Evolutionary conservation across 345 rosid species (phyloP).

Genomic region (Lepidium africanum): DNA sequence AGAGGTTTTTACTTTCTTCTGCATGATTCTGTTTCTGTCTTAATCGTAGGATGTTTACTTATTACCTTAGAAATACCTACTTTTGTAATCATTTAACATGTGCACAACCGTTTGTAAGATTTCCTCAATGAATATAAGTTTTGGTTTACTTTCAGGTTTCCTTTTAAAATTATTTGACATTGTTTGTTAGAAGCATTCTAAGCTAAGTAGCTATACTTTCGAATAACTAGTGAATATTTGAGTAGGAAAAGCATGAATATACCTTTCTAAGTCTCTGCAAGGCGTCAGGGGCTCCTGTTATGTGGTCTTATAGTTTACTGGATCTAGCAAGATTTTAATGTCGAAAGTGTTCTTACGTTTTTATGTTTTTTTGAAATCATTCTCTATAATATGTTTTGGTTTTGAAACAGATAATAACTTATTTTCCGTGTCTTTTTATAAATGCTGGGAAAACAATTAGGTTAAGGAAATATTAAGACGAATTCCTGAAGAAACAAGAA

Average conservation of each 20-base stretch:
- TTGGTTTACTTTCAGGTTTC: not conserved
- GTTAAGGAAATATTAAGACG: slow-evolving; percentile 72
- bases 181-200: slow-evolving; percentile 1
- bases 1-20: slow-evolving; percentile 56
- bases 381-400: slow-evolving; percentile 1
- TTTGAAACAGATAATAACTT: slow-evolving; percentile 4
- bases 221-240: not conserved
- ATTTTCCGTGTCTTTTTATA: slow-evolving; percentile 6
- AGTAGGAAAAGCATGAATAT: not conserved
- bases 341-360: not conserved
- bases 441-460: slow-evolving; percentile 31
- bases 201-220: not conserved
- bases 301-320: slow-evolving; percentile 2
- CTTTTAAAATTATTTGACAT: not conserved
- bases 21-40: slow-evolving; percentile 6
- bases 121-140: not conserved
- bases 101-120: not conserved
- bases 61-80: not conserved
- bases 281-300: not conserved
- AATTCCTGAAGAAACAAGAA: slow-evolving; percentile 58
- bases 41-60: not conserved
- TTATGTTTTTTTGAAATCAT: not conserved
- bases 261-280: not conserved
- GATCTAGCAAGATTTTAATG: not conserved
- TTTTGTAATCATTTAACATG: not conserved